Percentiles rank a stretch among this genome's conserved stretches.
phyloP scores from a whole-genome alignment of 768 basidiomycete genomes.

The Naganishia antarctica region DNA sequence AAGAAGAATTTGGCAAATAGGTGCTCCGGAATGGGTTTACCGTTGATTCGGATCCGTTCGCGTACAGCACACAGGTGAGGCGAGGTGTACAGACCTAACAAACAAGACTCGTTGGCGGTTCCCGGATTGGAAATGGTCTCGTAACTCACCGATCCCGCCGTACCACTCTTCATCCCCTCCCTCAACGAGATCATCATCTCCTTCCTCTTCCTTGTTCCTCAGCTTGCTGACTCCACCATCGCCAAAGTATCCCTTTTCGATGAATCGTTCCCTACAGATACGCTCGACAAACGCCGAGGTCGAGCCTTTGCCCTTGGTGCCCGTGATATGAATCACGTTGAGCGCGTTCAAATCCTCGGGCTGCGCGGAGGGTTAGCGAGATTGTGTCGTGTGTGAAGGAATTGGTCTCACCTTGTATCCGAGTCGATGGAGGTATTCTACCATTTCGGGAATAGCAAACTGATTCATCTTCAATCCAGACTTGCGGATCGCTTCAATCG shows the following conservation, averaged over 20 bases:
- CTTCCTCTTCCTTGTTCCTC: slow-evolving; percentile 20
- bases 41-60: slow-evolving; percentile 91
- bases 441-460: slow-evolving; percentile 77
- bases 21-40: slow-evolving; percentile 78
- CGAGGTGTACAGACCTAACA: slow-evolving; percentile 85
- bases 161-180: slow-evolving; percentile 21
- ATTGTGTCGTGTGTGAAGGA: slow-evolving; percentile 3
- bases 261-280: slow-evolving; percentile 68
- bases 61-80: slow-evolving; percentile 94
- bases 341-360: slow-evolving; percentile 74
- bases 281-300: slow-evolving; percentile 89
- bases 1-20: slow-evolving; percentile 88
- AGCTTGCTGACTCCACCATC: slow-evolving; percentile 11
- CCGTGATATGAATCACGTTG: slow-evolving; percentile 93
- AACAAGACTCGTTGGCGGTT: no score
- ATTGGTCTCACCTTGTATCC: slow-evolving; percentile 71
- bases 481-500: slow-evolving; percentile 73
- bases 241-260: not conserved
- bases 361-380: slow-evolving; percentile 51
- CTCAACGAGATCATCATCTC: slow-evolving; percentile 5
- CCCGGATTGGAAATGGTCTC: no score
- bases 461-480: slow-evolving; percentile 60
- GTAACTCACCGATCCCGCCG: slow-evolving; percentile 28
- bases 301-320: slow-evolving; percentile 97
- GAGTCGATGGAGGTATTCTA: slow-evolving; percentile 79